Conservation (phyloP, 2,329 filamentous ascomycete species). For the Aureobasidium sp. region DNA sequence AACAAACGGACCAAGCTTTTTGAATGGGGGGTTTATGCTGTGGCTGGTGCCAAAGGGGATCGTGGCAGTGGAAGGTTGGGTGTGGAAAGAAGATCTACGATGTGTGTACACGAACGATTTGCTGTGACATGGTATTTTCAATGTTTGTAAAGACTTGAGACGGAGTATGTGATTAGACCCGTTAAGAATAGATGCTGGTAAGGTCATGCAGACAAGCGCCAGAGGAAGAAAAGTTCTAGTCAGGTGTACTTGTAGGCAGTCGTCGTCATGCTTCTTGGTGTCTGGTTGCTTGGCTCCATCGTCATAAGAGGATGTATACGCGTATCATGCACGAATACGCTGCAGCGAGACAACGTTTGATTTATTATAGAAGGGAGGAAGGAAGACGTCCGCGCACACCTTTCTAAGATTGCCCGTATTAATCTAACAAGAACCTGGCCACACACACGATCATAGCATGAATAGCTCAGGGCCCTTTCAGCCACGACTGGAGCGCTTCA, state of each 20-base stretch:
- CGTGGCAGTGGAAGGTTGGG: not conserved
- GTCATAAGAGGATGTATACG: not conserved
- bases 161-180: no score
- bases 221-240: no score
- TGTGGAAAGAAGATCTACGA: not conserved
- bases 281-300: not conserved
- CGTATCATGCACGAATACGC: constrained; percentile 2
- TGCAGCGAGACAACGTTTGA: not conserved
- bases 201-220: no score
- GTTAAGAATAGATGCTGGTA: no score
- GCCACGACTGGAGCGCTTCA: constrained; percentile 18
- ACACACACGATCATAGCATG: not conserved
- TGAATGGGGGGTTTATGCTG: not conserved
- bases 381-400: not conserved
- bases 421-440: constrained; percentile 1
- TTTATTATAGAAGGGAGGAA: not conserved
- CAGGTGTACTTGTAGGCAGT: no score
- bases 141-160: no score
- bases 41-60: constrained; percentile 2
- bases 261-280: no score
- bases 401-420: not conserved
- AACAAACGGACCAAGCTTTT: not conserved
- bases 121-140: no score
- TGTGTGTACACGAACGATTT: not conserved
- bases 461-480: not conserved